Evolutionary conservation across 2,329 filamentous ascomycete genomes (phyloP).

Genomic region (Cladosporium sp.): DNA sequence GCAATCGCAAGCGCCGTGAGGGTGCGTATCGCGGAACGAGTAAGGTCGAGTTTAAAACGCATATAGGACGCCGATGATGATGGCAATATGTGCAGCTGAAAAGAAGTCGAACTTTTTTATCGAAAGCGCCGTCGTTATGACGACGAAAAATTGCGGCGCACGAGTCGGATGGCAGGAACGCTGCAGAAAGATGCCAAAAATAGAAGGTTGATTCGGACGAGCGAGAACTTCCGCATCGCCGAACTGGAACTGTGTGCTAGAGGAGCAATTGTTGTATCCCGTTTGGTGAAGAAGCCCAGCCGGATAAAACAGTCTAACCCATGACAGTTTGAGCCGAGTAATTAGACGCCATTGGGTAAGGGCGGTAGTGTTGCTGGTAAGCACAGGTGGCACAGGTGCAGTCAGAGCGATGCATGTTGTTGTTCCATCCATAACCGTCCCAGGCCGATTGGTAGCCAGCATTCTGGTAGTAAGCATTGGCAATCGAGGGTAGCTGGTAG

Average conservation of each 20-base stretch:
- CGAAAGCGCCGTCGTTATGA: neutral
- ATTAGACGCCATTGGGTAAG: slow-evolving; percentile 29
- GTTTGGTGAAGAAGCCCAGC: too few relatives aligned
- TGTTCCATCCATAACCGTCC: slow-evolving; percentile 21
- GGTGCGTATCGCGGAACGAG: neutral
- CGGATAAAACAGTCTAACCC: slow-evolving; percentile 21
- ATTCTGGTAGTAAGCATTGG: slow-evolving; percentile 27
- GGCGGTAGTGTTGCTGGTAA: slow-evolving; percentile 32
- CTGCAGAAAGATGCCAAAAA: slow-evolving; percentile 1
- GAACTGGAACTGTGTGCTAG: too few relatives aligned
- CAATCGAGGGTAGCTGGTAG: slow-evolving; percentile 21
- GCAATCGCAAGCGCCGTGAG: neutral
- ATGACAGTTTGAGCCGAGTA: slow-evolving; percentile 34
- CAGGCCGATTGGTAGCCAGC: slow-evolving; percentile 27
- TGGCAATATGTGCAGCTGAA: slow-evolving; percentile 12
- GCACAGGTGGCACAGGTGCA: slow-evolving; percentile 32
- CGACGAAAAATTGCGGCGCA: neutral
- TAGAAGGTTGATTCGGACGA: neutral
- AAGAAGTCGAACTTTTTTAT: slow-evolving; percentile 2
- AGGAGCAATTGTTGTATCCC: too few relatives aligned
- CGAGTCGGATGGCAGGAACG: neutral
- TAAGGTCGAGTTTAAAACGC: neutral
- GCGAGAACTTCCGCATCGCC: too few relatives aligned
- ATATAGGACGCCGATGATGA: slow-evolving; percentile 2
- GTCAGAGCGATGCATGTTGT: slow-evolving; percentile 31